Base-by-base conservation (phyloP, 805 yeast species). In the Komagataella pseudopastoris region DNA sequence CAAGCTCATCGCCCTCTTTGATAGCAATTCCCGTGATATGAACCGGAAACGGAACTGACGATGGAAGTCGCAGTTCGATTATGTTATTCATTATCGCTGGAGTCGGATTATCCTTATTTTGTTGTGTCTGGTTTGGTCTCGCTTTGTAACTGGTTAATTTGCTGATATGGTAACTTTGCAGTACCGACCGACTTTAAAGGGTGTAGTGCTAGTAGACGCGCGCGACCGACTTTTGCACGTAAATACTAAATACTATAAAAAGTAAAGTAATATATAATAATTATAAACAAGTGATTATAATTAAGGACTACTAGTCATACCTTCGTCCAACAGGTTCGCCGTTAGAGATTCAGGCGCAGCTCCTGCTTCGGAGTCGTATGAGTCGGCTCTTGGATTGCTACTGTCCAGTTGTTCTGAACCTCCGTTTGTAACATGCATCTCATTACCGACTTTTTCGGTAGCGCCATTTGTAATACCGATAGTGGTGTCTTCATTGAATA, bases 11-110 rank as follows among this genome's bases (percentile, higher is more conserved):
- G 6, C 82, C 85, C 1, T 61, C 64, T 6, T 63, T 56, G 46
- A 71, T 72, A 20, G 71, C 62, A 8, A 83, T 65, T 22, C 77
- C 71, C 16, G 81, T 70, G 24, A 85, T 71, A 4, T 79, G 81
- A 48, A 85, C 77, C 2, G 95, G 95, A 61, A 72, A 86, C 17
- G 83, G 81, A 18, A 81, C 74, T 48, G 81, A 76, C 49, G 69
- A 63, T n/a, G 91, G 88, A 44, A 85, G 66, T 44, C 68, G 66
- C 39, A 83, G 65, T 10, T 74, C 68, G 4, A 87, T 79, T 14
- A 61, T 61, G 24, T 63, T 66, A 17, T 56, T 53, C 62, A 68
- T 61, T 45, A 46, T 45, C n/a, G 44, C 45, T 6, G 46, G 18
- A 30, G 12, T 17, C 12, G 46, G 46, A 44, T 44, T 20, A 44